phyloP scores from a whole-genome alignment of 805 yeast genomes.

The Candida montana region DNA sequence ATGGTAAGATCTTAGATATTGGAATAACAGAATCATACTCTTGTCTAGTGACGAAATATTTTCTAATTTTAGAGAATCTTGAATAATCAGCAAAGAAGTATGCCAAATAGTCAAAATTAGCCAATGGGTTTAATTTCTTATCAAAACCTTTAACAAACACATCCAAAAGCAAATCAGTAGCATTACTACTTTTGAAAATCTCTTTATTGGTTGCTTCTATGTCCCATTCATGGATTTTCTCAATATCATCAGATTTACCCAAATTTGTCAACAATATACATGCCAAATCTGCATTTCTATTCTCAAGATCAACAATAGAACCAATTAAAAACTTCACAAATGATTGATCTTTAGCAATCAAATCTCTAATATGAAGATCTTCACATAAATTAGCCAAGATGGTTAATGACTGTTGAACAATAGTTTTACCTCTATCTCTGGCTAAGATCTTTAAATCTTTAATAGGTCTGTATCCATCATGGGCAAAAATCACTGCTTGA shows the following conservation, averaged over 20 bases:
- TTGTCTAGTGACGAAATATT: constrained; percentile 69
- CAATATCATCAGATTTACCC: constrained; percentile 69
- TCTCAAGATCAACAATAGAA: constrained; percentile 48
- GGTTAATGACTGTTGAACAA: constrained; percentile 65
- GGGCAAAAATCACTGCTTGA: constrained; percentile 58
- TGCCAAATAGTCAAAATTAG: constrained; percentile 76
- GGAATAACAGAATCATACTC: constrained; percentile 74
- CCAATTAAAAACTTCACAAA: constrained; percentile 46
- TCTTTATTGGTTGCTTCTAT: constrained; percentile 34
- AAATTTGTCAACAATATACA: constrained; percentile 81
- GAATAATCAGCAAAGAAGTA: constrained; percentile 89
- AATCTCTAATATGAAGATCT: constrained; percentile 53
- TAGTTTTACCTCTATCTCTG: constrained; percentile 45
- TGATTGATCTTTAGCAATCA: constrained; percentile 58
- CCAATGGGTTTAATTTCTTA: constrained; percentile 61
- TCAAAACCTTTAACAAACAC: constrained; percentile 83
- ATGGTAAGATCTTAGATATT: constrained; percentile 71
- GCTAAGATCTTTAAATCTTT: constrained; percentile 62
- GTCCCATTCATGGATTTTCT: constrained; percentile 40
- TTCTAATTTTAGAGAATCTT: constrained; percentile 66
- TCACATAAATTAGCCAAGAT: constrained; percentile 81
- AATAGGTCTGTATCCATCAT: constrained; percentile 66
- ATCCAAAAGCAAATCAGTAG: constrained; percentile 80
- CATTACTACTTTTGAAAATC: constrained; percentile 51
- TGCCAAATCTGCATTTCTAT: constrained; percentile 72